Evolutionary conservation across 73 alveolate genomes (phyloP).

Genomic region (Paramecium biaurelia): DNA sequence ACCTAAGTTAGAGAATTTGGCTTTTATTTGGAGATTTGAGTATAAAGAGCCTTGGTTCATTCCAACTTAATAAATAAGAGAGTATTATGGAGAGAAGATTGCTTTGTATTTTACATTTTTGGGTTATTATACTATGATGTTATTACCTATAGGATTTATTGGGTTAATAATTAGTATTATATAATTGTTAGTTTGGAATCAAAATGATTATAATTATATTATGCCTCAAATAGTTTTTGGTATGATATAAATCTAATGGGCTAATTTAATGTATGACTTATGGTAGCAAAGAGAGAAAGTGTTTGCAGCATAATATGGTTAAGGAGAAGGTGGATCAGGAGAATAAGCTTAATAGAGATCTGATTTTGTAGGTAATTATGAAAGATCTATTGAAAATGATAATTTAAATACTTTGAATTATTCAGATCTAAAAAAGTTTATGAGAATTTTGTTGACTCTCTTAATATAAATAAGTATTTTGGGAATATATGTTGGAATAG

Average conservation of each 20-base stretch:
- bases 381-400: constrained; percentile 6
- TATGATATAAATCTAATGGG: neutral
- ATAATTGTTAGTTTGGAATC: neutral
- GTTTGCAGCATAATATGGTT: neutral
- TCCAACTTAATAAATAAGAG: neutral
- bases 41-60: neutral
- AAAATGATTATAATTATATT: neutral
- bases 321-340: neutral
- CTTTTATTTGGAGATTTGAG: neutral
- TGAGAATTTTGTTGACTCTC: neutral
- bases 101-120: neutral
- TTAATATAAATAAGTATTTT: neutral
- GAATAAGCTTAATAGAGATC: neutral
- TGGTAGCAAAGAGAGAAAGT: constrained; percentile 13
- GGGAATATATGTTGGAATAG: neutral
- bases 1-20: neutral
- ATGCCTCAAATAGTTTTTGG: neutral
- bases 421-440: neutral
- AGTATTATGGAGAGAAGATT: constrained; percentile 25
- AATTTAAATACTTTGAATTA: neutral
- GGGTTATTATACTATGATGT: constrained; percentile 20
- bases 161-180: neutral
- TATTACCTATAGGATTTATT: neutral
- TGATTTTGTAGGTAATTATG: neutral
- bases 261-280: neutral